Evolutionary conservation across 2,329 filamentous ascomycete genomes (phyloP), one percentile per base, ranked within the genome.

Genomic region (Zelopaecilomyces penicillatus): DNA sequence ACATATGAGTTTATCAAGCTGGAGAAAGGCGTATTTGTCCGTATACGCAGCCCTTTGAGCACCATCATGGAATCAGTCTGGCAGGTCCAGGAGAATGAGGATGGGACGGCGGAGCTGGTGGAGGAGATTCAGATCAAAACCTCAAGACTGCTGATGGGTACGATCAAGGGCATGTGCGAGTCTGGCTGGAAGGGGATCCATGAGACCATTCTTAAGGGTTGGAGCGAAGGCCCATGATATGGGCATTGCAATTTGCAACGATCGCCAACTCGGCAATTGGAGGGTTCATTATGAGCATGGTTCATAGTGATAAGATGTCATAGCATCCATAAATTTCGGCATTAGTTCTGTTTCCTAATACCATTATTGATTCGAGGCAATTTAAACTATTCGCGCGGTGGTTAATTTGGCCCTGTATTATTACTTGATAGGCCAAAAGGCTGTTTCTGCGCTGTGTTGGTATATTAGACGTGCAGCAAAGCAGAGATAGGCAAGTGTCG

Each of bases 31-130:
- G 53, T 75, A 5, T 78, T 76, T 55, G 70, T 75, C 36, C 61
- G 74, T 7, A 70, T 78, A 43, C 63, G 62, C 37, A 73, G 71
- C 35, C 74, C 75, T 19, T 53, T 79, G 57, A 67, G 64, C 37
- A 62, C 76, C 31, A 59, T 71, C 3, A 71, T 79, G 65, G 75
- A 80, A 57, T 75, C 74, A 11, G 54, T 66, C 11, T 80, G 75
- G 75, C 59, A 66, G 49, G 55, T 64, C 37, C 54, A 56, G 32
- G 65, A 61, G 46, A 55, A 47, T 3, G 57, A 54, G 11, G 62
- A 55, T 5, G 60, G 55, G 3, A 56, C 48, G 9, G 51, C 67
- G 30, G 69, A 71, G 53, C 50, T 80, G 41, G 65, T 71, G 4
- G 74, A 79, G 59, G 67, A 72, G 10, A 63, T 73, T 19, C 54